Evolutionary conservation across 1,284 basidiomycete genomes (phyloP).

Genomic region (Boletus sp.): DNA sequence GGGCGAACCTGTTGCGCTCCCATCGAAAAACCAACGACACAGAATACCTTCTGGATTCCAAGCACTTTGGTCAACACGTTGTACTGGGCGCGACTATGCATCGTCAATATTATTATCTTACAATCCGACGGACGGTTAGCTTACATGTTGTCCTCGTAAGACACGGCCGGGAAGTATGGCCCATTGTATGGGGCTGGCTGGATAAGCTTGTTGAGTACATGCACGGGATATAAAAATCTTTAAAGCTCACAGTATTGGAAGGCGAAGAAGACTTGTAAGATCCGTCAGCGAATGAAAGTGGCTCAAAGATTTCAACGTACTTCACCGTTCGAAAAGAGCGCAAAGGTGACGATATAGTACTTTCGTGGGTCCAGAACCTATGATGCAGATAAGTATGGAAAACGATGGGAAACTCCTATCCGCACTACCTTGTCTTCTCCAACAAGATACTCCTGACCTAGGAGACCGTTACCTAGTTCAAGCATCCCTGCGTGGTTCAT

Average conservation of each 20-base stretch:
- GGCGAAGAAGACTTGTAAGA: conserved; percentile 17
- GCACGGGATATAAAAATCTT: background rate
- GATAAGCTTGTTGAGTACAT: conserved; percentile 7
- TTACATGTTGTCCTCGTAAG: conserved; percentile 65
- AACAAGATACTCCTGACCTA: conserved; percentile 55
- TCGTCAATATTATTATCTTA: background rate
- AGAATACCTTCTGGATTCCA: conserved; percentile 44
- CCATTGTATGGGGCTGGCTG: conserved; percentile 53
- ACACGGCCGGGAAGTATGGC: conserved; percentile 50
- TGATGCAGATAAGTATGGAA: conserved; percentile 1
- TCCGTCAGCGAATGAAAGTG: background rate
- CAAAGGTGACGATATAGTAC: conserved; percentile 61
- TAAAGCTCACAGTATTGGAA: conserved; percentile 29
- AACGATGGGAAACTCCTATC: background rate
- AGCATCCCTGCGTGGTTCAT: conserved; percentile 5
- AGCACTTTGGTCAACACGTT: conserved; percentile 54
- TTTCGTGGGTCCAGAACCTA: conserved; percentile 52
- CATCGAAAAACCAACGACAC: conserved; percentile 50
- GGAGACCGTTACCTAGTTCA: conserved; percentile 29
- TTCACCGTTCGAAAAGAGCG: conserved; percentile 62
- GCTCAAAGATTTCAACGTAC: conserved; percentile 33
- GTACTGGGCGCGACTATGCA: conserved; percentile 56
- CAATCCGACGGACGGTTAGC: conserved; percentile 15
- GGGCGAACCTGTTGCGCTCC: conserved; percentile 57
- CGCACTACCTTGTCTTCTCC: conserved; percentile 48